Conservation (phyloP, 2,329 filamentous ascomycete species). For the Fusarium mundagurra region DNA sequence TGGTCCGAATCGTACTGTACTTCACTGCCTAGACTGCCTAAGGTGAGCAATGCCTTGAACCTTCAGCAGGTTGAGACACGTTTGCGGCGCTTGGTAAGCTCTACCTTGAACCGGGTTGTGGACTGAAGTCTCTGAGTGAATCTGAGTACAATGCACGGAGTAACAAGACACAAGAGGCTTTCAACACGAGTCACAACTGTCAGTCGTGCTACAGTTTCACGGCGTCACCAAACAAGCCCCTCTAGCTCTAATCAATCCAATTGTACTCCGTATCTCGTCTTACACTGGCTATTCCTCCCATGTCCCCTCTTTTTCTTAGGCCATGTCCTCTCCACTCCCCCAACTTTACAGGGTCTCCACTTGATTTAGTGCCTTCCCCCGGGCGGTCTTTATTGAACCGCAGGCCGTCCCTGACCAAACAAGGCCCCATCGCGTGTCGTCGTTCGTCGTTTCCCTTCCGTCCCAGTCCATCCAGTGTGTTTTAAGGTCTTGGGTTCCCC, state of each 20-base stretch:
- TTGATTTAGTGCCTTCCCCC: conserved; percentile 15
- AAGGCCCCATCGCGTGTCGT: conserved; percentile 26
- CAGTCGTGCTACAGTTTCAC: conserved; percentile 25
- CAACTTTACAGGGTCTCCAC: conserved; percentile 30
- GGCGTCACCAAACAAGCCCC: conserved; percentile 26
- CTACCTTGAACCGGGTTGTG: neutral
- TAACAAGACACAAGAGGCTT: conserved; percentile 16
- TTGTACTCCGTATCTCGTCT: neutral
- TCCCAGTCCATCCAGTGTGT: neutral
- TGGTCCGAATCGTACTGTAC: neutral
- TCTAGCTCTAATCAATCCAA: conserved; percentile 10
- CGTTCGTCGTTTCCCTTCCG: conserved; percentile 20
- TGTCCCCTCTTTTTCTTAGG: conserved; percentile 29
- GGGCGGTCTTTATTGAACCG: conserved; percentile 16
- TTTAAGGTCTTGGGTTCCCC: conserved; percentile 27
- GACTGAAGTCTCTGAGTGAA: neutral
- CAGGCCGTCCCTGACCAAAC: conserved; percentile 24
- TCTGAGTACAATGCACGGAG: neutral
- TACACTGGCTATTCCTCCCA: conserved; percentile 1
- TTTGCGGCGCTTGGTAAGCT: conserved; percentile 9
- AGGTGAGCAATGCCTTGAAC: neutral
- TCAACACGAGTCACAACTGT: conserved; percentile 18
- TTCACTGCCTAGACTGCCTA: neutral
- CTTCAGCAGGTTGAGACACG: neutral
- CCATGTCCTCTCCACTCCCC: conserved; percentile 27